Evolutionary conservation across 805 yeast genomes (phyloP), one percentile per base, ranked within the genome.

Genomic region (Myxozyma lipomycoides): DNA sequence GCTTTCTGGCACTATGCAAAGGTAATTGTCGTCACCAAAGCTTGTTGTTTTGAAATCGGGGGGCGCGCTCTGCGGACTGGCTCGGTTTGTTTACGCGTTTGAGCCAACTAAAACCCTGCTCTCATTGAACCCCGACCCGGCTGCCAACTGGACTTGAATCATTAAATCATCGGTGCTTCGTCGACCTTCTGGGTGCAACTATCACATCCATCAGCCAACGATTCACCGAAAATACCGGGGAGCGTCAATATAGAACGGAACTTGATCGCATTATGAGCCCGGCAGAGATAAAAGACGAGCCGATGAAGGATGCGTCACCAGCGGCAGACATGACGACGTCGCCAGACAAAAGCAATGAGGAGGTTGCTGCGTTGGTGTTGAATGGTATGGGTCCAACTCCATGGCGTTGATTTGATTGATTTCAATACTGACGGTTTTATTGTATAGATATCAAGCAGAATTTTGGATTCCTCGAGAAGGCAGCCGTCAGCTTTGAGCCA

Each of bases 401-500:
- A 10, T 17, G 19, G 28, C n/a, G 35, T 28, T 12, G 18, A 10
- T 19, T 21, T 9, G 12, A 36, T 17, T n/a, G 40, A 19, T 19
- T 10, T 36, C 10, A 19, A 26, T 23, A 18, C 40, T 22, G n/a
- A 35, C 38, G n/a, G 38, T 9, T 12, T n/a, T n/a, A 7, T 28
- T 5, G 32, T 19, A 21, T 37, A 61, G 73, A 70, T 42, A 63
- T 70, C 56, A 61, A 62, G 45, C 69, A 67, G 49, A 62, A 66
- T 56, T 77, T 79, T 58, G 69, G 70, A 40, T 73, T 77, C 46
- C 69, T 81, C 47, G 73, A 73, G 45, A 83, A 83, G 68, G 83
- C 90, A 2, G 83, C 83, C 9, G 67, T 78, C 41, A 80, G 81
- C 48, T 81, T 82, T 66, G 98, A 93, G 68, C 86, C 95, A 59